phyloP scores from a whole-genome alignment of 805 yeast species.

The Saccharomyces jurei region DNA sequence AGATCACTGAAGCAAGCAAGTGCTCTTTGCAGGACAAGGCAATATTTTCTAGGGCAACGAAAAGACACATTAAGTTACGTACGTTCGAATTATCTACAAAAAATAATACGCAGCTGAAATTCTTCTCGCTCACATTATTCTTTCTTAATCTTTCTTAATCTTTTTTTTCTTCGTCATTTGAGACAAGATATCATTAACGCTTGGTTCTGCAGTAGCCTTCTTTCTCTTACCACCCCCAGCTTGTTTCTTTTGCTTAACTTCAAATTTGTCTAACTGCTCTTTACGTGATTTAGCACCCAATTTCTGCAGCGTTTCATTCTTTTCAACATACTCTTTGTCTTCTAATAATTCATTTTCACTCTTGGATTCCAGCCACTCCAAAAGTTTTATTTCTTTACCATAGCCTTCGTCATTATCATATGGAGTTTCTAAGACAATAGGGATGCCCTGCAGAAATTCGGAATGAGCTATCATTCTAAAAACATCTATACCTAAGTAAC shows the following conservation, averaged over 20 bases:
- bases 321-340: constrained; percentile 48
- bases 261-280: constrained; percentile 59
- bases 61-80: not conserved
- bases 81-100: not conserved
- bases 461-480: constrained; percentile 73
- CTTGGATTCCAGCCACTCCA: constrained; percentile 62
- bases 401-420: constrained; percentile 57
- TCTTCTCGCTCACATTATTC: not conserved
- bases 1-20: not conserved
- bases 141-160: constrained; percentile 3
- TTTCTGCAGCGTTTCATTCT: constrained; percentile 41
- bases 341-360: constrained; percentile 25
- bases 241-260: constrained; percentile 40
- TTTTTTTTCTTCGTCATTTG: constrained; percentile 14
- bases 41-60: not conserved
- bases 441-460: constrained; percentile 52
- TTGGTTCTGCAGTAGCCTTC: constrained; percentile 4
- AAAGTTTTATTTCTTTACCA: constrained; percentile 72
- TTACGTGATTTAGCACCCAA: constrained; percentile 63
- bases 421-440: constrained; percentile 86
- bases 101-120: not conserved
- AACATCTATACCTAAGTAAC: constrained; percentile 80
- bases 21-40: not conserved
- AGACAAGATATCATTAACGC: constrained; percentile 12
- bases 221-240: constrained; percentile 12